A percentile compares a stretch with the other conserved stretches of the same genome.
Conservation (phyloP, 371 early-diverging fungal genomes). For the Scutellospora calospora region DNA sequence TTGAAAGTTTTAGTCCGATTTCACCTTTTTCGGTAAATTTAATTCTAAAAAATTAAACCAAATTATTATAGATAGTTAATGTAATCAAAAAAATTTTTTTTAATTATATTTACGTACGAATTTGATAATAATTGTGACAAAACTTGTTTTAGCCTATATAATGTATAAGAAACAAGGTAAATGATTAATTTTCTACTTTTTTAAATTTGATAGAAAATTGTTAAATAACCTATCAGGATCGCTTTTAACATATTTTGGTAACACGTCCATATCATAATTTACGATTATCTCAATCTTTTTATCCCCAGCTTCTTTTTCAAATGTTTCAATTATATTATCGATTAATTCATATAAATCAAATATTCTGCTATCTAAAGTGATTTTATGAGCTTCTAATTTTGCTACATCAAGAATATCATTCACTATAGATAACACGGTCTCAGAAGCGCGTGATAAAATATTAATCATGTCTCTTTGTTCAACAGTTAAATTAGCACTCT, state of each 20-base stretch:
- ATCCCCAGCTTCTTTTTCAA: conserved; percentile 49
- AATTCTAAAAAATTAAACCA: not conserved
- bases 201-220: not conserved
- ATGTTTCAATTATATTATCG: conserved; percentile 55
- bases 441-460: conserved; percentile 54
- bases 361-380: conserved; percentile 53
- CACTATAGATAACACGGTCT: conserved; percentile 59
- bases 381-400: conserved; percentile 65
- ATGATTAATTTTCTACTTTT: not conserved
- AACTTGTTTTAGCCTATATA: conserved; percentile 31
- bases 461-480: conserved; percentile 56
- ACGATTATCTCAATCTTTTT: conserved; percentile 50
- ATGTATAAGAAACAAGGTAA: not conserved
- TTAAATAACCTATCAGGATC: conserved; percentile 45
- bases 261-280: conserved; percentile 48
- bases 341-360: conserved; percentile 62
- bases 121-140: conserved; percentile 37
- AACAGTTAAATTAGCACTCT: conserved; percentile 51
- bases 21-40: conserved; percentile 40
- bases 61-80: not conserved
- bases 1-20: conserved; percentile 4
- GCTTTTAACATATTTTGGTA: conserved; percentile 42
- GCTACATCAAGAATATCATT: conserved; percentile 67
- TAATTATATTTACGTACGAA: conserved; percentile 36
- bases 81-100: not conserved